phyloP scores from a whole-genome alignment of 768 basidiomycete species.

The Chlorophyllum brunneum region DNA sequence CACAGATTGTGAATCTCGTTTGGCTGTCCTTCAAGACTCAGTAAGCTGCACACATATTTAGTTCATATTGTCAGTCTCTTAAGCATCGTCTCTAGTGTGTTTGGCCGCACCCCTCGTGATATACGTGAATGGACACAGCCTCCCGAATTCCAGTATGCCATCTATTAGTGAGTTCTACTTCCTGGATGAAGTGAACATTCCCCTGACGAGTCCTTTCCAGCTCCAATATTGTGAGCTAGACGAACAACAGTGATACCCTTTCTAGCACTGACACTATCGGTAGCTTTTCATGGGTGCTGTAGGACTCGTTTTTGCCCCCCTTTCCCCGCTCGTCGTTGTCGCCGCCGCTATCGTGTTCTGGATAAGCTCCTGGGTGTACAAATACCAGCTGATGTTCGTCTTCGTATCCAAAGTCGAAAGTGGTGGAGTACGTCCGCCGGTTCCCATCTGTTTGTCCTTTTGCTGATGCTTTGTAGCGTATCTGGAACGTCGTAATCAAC shows the following conservation, averaged over 20 bases:
- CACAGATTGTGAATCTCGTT: constrained; percentile 89
- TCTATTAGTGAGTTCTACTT: constrained; percentile 65
- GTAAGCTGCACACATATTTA: constrained; percentile 35
- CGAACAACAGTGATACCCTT: neutral
- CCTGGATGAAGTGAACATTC: constrained; percentile 12
- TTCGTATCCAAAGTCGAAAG: constrained; percentile 86
- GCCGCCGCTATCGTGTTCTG: constrained; percentile 86
- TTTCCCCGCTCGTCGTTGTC: constrained; percentile 86
- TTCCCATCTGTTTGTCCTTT: constrained; percentile 5
- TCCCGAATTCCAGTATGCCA: constrained; percentile 82
- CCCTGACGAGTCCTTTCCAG: constrained; percentile 23
- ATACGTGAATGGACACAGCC: constrained; percentile 90
- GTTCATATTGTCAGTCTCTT: neutral
- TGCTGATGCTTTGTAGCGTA: constrained; percentile 44
- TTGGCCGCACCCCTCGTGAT: constrained; percentile 88
- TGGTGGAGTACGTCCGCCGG: constrained; percentile 68
- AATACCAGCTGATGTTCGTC: constrained; percentile 97
- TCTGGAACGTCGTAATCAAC: constrained; percentile 95
- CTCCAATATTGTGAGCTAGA: constrained; percentile 51
- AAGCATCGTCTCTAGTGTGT: constrained; percentile 39
- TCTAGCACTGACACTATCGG: constrained; percentile 5
- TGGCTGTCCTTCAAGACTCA: constrained; percentile 82
- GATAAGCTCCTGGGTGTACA: constrained; percentile 85
- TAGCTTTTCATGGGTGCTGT: constrained; percentile 92
- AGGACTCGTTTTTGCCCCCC: constrained; percentile 88